A percentile compares a stretch with the other conserved stretches of the same genome.
These are phyloP conservation scores for Prunella vulgaris DNA, from an alignment of 257 asterid genomes.

Conservation along the genomic window DNA sequence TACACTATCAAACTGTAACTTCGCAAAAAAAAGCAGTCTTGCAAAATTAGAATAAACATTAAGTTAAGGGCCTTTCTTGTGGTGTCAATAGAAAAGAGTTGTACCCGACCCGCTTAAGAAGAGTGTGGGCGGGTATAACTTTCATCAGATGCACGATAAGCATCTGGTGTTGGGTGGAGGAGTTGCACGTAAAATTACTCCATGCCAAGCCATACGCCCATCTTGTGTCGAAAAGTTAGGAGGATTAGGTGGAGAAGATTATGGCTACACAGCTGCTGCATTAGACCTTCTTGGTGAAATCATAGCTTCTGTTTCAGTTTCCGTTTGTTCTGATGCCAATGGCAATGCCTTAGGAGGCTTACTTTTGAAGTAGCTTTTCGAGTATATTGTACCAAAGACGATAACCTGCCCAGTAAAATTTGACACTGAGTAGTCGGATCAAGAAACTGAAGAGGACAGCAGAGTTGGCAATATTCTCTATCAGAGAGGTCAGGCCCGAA, in stretches of 20 bases:
- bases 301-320: constrained; percentile 38
- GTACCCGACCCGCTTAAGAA: not conserved
- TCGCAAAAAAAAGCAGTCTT: not conserved
- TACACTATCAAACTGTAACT: not conserved
- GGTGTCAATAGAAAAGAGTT: constrained; percentile 2
- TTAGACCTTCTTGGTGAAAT: constrained; percentile 42
- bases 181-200: constrained; percentile 32
- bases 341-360: constrained; percentile 37
- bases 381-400: constrained; percentile 81
- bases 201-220: constrained; percentile 20
- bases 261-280: not conserved
- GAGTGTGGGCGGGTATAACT: not conserved
- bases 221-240: constrained; percentile 16
- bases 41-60: not conserved
- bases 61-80: not conserved
- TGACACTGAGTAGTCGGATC: constrained; percentile 3
- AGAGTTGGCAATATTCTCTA: too few species aligned
- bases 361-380: constrained; percentile 56
- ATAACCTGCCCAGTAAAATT: constrained; percentile 54
- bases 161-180: constrained; percentile 16
- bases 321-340: constrained; percentile 31
- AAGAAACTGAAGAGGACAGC: not conserved
- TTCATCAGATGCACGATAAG: constrained; percentile 23
- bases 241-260: constrained; percentile 19
- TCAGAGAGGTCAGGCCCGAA: too few species aligned